Base-by-base conservation (phyloP, 164 flowering plant species). In the Warburgia ugandensis region DNA sequence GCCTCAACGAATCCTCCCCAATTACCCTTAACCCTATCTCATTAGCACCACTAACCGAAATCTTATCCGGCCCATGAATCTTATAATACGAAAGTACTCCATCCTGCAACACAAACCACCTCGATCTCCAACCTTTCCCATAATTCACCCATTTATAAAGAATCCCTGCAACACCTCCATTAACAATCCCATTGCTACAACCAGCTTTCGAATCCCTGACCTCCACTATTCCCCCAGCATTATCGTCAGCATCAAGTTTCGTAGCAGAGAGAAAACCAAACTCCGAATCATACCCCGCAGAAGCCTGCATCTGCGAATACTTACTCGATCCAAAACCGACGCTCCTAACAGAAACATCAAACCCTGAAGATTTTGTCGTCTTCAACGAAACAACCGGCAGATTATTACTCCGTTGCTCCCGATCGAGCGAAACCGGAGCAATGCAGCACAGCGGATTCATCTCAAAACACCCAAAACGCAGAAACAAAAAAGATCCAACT, bases 361-460 rank as follows among this genome's bases (percentile, higher is more conserved):
- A 48, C 63, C 81, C 80, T 14, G 73, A 65, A 21, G 83, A 56
- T 62, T 66, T 21, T 23, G 30, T 21, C 31, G 50, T 52, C 48
- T 36, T 56, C 9, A 46, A 42, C 9, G 62, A 29, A 10, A 68
- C 68, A 2, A 58, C 68, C 6, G 66, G 64, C 27, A 80, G 68
- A 48, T 64, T 68, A 29, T 66, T 23, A 14, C 26, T 52, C 58
- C 79, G 74, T 53, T 85, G 70, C 51, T 84, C 98, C 37, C 81
- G 79, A 23, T 83, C 96, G 60, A 84, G 62, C 41, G 98, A 83
- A 17, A 87, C 96, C 51, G 98, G 98, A 55, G 98, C 98, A 75
- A 92, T 92, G 90, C 98, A 92, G 88, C 96, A 92, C 23, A 92
- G 70, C 17, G 98, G 98, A 69, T 91, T 91, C 98, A 91, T 90